A percentile compares a stretch with the other conserved stretches of the same genome.
phyloP scores from a whole-genome alignment of 768 basidiomycete species.

The Collybiopsis confluens region DNA sequence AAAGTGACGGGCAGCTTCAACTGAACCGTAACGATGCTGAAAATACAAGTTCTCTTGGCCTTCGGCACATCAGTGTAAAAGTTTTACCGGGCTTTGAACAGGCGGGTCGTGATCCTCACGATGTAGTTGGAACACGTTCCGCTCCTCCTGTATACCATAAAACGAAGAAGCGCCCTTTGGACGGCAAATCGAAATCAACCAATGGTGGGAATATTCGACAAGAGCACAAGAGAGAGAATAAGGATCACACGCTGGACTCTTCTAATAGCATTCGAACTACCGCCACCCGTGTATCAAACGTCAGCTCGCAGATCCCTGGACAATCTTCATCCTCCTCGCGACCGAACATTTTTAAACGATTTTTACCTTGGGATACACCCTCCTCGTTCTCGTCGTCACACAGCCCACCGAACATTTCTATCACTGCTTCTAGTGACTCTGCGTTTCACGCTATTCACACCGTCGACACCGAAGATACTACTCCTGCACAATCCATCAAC shows the following conservation, averaged over 20 bases:
- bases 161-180: too few relatives aligned
- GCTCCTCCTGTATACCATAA: not conserved
- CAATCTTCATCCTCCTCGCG: not conserved
- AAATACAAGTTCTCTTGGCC: not conserved
- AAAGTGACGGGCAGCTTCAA: conserved; percentile 1
- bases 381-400: not conserved
- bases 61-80: not conserved
- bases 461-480: not conserved
- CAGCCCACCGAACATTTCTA: not conserved
- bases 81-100: too few relatives aligned
- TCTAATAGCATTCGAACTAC: not conserved
- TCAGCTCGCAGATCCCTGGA: not conserved
- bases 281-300: not conserved
- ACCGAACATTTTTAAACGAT: conserved; percentile 1
- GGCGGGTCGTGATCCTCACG: not conserved
- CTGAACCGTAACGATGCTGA: not conserved
- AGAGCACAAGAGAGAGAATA: not conserved
- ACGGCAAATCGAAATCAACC: too few relatives aligned
- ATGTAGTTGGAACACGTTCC: not conserved
- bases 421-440: not conserved
- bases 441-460: not conserved
- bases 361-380: conserved; percentile 5
- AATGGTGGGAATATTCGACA: not conserved
- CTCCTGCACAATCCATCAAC: not conserved
- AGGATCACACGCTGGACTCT: not conserved